Evolutionary conservation across 192 early-diverging fungal genomes (phyloP).

Genomic region (Backusella australiensis): DNA sequence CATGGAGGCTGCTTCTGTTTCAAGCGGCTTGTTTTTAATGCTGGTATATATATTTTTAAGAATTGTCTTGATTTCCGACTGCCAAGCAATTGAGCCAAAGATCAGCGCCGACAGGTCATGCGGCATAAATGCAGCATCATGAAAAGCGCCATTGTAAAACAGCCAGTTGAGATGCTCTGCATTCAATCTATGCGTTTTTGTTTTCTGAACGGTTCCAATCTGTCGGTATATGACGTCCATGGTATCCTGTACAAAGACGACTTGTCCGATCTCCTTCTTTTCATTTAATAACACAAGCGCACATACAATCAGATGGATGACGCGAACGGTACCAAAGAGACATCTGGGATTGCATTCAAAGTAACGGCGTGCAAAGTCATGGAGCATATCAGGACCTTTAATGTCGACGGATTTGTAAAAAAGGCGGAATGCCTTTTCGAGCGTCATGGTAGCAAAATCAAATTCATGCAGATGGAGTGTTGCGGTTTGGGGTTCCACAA

Average conservation of each 20-base stretch:
- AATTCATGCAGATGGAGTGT: slow-evolving; percentile 18
- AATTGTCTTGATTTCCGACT: slow-evolving; percentile 15
- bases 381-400: slow-evolving; percentile 84
- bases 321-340: slow-evolving; percentile 42
- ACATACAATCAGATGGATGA: slow-evolving; percentile 84
- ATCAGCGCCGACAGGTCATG: neutral
- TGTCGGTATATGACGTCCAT: slow-evolving; percentile 46
- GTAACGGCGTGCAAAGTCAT: slow-evolving; percentile 83
- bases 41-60: slow-evolving; percentile 16
- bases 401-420: slow-evolving; percentile 75
- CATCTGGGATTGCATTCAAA: slow-evolving; percentile 77
- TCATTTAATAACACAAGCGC: slow-evolving; percentile 88
- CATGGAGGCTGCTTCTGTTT: neutral
- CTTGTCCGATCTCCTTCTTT: slow-evolving; percentile 68
- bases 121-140: neutral
- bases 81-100: slow-evolving; percentile 9
- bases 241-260: slow-evolving; percentile 70
- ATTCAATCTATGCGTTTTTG: neutral
- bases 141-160: neutral
- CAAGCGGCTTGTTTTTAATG: slow-evolving; percentile 16
- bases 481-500: neutral
- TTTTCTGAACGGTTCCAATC: neutral
- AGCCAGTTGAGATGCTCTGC: neutral
- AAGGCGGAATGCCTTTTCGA: slow-evolving; percentile 32
- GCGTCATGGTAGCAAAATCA: slow-evolving; percentile 16